Percentiles rank a stretch among this genome's conserved stretches.
These are phyloP conservation scores for Aphanomyces invadans DNA, from an alignment of 352 stramenopile species.

Conservation along the genomic window DNA sequence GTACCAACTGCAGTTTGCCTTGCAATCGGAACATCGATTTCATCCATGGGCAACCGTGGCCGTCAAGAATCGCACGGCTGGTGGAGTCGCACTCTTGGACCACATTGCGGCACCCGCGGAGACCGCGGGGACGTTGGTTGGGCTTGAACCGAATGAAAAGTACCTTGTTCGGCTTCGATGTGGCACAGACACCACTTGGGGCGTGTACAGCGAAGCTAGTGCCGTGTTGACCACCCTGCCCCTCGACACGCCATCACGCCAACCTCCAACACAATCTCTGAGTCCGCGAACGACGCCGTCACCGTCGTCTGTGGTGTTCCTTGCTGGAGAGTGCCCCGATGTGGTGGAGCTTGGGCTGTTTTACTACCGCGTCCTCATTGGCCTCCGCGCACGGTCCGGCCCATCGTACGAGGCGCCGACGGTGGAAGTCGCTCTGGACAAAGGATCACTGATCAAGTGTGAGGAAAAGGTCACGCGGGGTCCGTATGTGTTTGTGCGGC, in stretches of 20 bases:
- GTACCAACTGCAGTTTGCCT: conserved; percentile 61
- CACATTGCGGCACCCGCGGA: conserved; percentile 40
- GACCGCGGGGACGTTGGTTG: conserved; percentile 59
- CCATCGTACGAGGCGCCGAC: conserved; percentile 48
- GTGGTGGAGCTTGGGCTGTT: conserved; percentile 52
- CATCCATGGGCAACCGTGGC: conserved; percentile 43
- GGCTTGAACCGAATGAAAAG: conserved; percentile 42
- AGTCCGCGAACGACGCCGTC: not conserved
- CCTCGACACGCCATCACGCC: conserved; percentile 29
- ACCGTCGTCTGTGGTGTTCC: conserved; percentile 29
- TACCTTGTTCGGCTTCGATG: conserved; percentile 62
- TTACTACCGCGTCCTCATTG: conserved; percentile 52
- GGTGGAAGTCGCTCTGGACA: conserved; percentile 45
- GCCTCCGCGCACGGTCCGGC: conserved; percentile 37
- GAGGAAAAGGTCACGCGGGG: conserved; percentile 47
- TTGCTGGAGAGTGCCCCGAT: conserved; percentile 53
- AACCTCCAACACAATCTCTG: conserved; percentile 13
- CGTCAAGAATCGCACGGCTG: conserved; percentile 45
- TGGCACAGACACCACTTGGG: conserved; percentile 46
- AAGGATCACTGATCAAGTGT: conserved; percentile 44
- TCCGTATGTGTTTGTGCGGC: conserved; percentile 55
- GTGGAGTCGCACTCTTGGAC: conserved; percentile 37
- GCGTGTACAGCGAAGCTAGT: conserved; percentile 59
- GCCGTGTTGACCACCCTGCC: conserved; percentile 37
- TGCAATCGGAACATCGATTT: conserved; percentile 51